A percentile compares a stretch with the other conserved stretches of the same genome.
Evolutionary conservation across 1,284 basidiomycete species (phyloP).

Genomic region (Heterobasidion annosum): DNA sequence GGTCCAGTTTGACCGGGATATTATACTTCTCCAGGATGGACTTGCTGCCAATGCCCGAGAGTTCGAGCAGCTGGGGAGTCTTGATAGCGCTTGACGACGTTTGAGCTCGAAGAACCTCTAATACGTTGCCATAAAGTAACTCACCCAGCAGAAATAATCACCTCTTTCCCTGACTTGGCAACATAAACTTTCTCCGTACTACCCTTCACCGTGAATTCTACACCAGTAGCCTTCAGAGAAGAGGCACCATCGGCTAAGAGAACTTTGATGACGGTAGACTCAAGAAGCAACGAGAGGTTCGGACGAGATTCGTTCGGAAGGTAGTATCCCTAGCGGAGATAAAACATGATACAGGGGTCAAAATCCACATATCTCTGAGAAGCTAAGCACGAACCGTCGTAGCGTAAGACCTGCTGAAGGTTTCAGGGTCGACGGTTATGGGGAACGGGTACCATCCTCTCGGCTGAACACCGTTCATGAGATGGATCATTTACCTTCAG

Average conservation of each 20-base stretch:
- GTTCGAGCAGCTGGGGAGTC: not conserved
- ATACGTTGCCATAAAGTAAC: not conserved
- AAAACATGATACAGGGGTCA: not conserved
- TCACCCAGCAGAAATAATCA: constrained; percentile 1
- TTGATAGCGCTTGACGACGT: not conserved
- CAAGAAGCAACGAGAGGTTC: not conserved
- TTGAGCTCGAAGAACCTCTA: too few relatives aligned
- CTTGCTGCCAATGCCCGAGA: constrained; percentile 1
- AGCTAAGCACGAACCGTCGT: not conserved
- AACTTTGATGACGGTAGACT: not conserved
- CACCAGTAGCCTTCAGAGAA: not conserved
- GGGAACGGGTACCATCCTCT: too few relatives aligned
- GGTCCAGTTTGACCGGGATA: not conserved
- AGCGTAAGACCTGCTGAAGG: constrained; percentile 1
- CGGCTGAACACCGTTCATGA: too few relatives aligned
- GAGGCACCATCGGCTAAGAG: not conserved
- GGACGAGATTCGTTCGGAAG: not conserved
- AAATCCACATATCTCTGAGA: not conserved
- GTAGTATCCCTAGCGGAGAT: not conserved
- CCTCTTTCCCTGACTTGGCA: not conserved
- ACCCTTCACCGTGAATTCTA: not conserved
- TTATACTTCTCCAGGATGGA: not conserved
- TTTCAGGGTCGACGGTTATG: not conserved
- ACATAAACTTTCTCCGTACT: not conserved
- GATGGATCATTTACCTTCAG: too few relatives aligned